phyloP scores from a whole-genome alignment of 2,329 filamentous ascomycete species.

The Cladosporium sp. region DNA sequence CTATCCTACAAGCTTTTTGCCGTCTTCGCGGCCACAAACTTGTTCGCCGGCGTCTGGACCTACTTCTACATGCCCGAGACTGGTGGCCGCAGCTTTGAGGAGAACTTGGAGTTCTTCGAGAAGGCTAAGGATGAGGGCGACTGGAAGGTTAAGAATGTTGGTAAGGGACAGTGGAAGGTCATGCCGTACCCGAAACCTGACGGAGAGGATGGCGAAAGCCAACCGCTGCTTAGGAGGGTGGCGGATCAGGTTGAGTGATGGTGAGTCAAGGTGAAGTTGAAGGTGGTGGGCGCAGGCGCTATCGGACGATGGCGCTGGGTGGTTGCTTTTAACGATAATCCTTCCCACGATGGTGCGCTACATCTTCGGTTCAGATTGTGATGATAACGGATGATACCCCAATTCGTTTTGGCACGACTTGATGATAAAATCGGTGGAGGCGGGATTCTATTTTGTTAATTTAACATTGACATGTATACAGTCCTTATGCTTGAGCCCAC shows the following conservation, averaged over 20 bases:
- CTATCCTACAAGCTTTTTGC: conserved; percentile 56
- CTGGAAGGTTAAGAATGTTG: conserved; percentile 53
- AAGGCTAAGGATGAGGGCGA: conserved; percentile 48
- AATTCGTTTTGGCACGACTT: too few species aligned
- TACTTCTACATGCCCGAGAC: conserved; percentile 52
- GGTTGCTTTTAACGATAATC: not conserved
- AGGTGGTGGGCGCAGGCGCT: not conserved
- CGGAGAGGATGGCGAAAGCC: conserved; percentile 40
- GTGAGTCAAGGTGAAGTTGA: too few species aligned
- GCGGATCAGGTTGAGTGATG: conserved; percentile 36
- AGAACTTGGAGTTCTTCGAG: conserved; percentile 57
- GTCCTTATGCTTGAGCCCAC: too few species aligned
- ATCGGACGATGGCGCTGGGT: too few species aligned
- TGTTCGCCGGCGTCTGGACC: conserved; percentile 53
- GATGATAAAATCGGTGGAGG: too few species aligned
- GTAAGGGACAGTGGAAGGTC: conserved; percentile 47
- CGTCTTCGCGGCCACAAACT: conserved; percentile 53
- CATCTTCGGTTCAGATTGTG: not conserved
- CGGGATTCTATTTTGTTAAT: too few species aligned
- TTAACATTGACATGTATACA: too few species aligned
- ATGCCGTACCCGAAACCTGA: conserved; percentile 40
- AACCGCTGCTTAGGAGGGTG: conserved; percentile 42
- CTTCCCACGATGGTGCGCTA: not conserved
- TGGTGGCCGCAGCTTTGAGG: conserved; percentile 56
- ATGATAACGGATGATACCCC: not conserved